Evolutionary conservation across 2,329 filamentous ascomycete species (phyloP).

Genomic region (Ophiostoma sp.): DNA sequence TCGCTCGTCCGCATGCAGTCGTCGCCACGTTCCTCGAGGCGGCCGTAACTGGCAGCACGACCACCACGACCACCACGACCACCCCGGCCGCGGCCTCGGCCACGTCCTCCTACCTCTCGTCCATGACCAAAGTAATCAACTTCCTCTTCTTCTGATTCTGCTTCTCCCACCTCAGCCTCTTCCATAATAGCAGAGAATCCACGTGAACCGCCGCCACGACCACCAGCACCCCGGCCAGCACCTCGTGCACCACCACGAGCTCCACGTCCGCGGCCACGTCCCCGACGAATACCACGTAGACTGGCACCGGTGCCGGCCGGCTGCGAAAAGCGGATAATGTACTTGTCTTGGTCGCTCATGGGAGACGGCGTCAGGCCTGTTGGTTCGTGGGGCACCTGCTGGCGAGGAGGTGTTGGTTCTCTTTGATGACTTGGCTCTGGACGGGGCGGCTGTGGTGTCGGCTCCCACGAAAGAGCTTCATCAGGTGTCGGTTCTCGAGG

Average conservation of each 20-base stretch:
- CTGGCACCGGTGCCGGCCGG: conserved; percentile 20
- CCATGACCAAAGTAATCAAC: conserved; percentile 28
- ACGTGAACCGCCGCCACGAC: neutral
- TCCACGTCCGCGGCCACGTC: conserved; percentile 4
- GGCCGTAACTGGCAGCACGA: conserved; percentile 17
- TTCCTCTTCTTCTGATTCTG: conserved; percentile 10
- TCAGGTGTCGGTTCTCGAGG: neutral
- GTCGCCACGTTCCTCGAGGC: conserved; percentile 49
- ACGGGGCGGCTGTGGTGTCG: neutral
- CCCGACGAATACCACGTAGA: conserved; percentile 14
- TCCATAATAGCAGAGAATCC: neutral
- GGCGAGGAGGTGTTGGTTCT: neutral
- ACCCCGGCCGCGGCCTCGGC: conserved; percentile 27
- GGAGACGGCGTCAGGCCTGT: conserved; percentile 2
- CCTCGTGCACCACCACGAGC: neutral
- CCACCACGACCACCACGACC: conserved; percentile 6
- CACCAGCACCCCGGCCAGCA: neutral
- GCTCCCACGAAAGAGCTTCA: neutral
- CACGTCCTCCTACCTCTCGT: conserved; percentile 18
- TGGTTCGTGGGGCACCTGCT: neutral
- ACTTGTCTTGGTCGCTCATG: conserved; percentile 27
- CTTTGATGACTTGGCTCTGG: neutral
- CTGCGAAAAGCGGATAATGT: conserved; percentile 26
- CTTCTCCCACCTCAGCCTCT: conserved; percentile 26
- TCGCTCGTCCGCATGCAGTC: conserved; percentile 54